phyloP scores from a whole-genome alignment of 2,329 filamentous ascomycete genomes.

The Cyphellophora europaea region DNA sequence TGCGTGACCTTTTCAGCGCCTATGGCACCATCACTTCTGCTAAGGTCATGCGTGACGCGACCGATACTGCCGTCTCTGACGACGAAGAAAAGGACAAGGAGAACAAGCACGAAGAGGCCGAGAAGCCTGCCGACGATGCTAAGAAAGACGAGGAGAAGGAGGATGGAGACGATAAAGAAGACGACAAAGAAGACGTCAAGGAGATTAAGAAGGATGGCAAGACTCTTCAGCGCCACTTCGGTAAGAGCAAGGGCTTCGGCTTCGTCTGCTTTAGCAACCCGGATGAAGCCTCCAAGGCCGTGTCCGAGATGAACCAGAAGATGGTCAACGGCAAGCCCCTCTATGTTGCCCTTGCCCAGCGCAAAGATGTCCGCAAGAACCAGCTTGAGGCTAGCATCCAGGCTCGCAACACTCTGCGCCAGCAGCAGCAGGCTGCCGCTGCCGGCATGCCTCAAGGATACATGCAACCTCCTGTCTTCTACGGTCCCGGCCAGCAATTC shows the following conservation, averaged over 20 bases:
- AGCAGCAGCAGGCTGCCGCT: slow-evolving; percentile 91
- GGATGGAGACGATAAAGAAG: slow-evolving; percentile 34
- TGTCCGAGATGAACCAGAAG: slow-evolving; percentile 99
- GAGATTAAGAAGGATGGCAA: slow-evolving; percentile 41
- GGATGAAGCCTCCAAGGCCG: slow-evolving; percentile 97
- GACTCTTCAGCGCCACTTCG: slow-evolving; percentile 59
- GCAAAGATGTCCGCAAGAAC: slow-evolving; percentile 98
- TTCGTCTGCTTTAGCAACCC: slow-evolving; percentile 99
- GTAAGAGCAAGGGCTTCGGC: slow-evolving; percentile 99
- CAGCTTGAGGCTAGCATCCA: slow-evolving; percentile 99
- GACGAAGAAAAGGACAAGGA: slow-evolving; percentile 43
- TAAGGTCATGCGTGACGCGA: slow-evolving; percentile 93
- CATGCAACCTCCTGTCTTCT: slow-evolving; percentile 89
- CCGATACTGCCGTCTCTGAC: slow-evolving; percentile 30
- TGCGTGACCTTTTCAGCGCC: slow-evolving; percentile 82
- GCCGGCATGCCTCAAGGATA: slow-evolving; percentile 74
- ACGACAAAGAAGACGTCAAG: slow-evolving; percentile 43
- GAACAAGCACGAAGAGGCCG: slow-evolving; percentile 42
- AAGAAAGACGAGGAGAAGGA: slow-evolving; percentile 28
- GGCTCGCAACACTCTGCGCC: slow-evolving; percentile 94
- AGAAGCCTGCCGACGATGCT: slow-evolving; percentile 41
- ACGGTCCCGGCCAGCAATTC: slow-evolving; percentile 58
- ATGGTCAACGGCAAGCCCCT: slow-evolving; percentile 96
- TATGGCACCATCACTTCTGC: slow-evolving; percentile 96
- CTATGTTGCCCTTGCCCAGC: slow-evolving; percentile 95